These are phyloP conservation scores for Mycosphaerella arachidis DNA, from an alignment of 2,329 filamentous ascomycete species.

Conservation along the genomic window DNA sequence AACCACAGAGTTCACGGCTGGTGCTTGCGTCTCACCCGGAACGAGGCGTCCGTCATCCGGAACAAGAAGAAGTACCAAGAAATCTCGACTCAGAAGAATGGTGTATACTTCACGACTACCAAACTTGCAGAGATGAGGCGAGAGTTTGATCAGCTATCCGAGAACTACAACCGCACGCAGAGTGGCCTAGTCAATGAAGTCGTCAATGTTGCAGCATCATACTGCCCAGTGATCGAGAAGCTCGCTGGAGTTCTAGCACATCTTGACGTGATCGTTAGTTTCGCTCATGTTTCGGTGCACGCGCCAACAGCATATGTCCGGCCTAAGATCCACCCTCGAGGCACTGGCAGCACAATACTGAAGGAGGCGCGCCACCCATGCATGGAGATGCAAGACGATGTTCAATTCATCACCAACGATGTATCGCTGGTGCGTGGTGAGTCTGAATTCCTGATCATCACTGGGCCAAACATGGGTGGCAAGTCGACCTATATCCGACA, in stretches of 20 bases:
- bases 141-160: conserved; percentile 88
- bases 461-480: conserved; percentile 97
- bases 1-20: conserved; percentile 94
- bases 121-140: conserved; percentile 73
- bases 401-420: conserved; percentile 98
- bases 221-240: conserved; percentile 86
- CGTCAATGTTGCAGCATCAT: conserved; percentile 86
- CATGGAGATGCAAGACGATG: conserved; percentile 97
- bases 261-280: conserved; percentile 88
- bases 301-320: conserved; percentile 88
- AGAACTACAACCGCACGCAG: conserved; percentile 94
- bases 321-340: conserved; percentile 83
- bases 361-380: conserved; percentile 93
- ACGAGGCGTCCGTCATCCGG: conserved; percentile 85
- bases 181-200: conserved; percentile 87
- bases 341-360: conserved; percentile 82
- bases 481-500: conserved; percentile 98
- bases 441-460: conserved; percentile 93
- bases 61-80: conserved; percentile 89
- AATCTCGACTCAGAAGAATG: conserved; percentile 97
- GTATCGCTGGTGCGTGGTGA: conserved; percentile 71
- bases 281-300: conserved; percentile 89
- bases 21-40: conserved; percentile 90
- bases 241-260: conserved; percentile 85
- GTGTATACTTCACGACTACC: conserved; percentile 93